These are phyloP conservation scores for Skeletonema potamos DNA, from an alignment of 108 stramenopile species.

Conservation along the genomic window DNA sequence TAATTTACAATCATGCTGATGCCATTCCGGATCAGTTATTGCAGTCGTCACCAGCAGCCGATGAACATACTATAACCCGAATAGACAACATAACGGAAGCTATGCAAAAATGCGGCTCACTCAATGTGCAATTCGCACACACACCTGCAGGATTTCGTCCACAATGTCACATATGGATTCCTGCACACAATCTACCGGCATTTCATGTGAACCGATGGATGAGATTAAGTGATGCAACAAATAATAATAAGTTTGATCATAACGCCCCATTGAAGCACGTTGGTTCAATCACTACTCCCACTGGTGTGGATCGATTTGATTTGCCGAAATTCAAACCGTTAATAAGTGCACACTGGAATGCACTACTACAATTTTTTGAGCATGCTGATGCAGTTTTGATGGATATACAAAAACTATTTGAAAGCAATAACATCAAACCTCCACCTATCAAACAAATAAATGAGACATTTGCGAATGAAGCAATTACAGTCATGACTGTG, in stretches of 20 bases:
- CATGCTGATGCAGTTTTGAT: not conserved
- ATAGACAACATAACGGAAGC: constrained; percentile 1
- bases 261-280: not conserved
- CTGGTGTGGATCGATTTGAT: constrained; percentile 1
- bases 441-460: not conserved
- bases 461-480: constrained; percentile 11
- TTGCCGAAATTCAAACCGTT: not conserved
- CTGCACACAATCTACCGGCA: not conserved
- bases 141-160: not conserved
- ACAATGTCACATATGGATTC: constrained; percentile 7
- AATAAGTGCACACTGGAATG: constrained; percentile 1
- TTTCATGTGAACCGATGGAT: constrained; percentile 7
- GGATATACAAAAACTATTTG: not conserved
- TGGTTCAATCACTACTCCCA: not conserved
- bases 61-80: not conserved
- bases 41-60: not conserved
- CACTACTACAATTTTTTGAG: not conserved
- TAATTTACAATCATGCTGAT: not conserved
- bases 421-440: not conserved
- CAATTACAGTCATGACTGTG: constrained; percentile 68
- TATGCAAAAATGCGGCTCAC: constrained; percentile 3
- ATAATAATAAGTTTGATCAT: not conserved
- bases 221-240: not conserved
- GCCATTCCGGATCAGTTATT: no score
- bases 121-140: constrained; percentile 10